Evolutionary conservation across 2,329 filamentous ascomycete genomes (phyloP).

Genomic region (Fusarium succisae): DNA sequence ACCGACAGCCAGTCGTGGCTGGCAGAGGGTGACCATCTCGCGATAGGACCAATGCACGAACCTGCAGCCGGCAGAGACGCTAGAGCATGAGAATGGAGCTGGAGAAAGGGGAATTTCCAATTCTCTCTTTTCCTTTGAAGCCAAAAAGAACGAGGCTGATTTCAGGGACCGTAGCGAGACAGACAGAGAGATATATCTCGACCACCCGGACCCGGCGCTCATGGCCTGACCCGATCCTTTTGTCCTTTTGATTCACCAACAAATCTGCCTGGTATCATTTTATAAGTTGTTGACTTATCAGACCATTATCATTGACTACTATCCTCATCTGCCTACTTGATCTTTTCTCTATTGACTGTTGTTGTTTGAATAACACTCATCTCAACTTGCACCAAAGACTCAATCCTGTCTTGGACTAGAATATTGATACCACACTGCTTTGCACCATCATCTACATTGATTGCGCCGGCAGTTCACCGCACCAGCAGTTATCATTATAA

Average conservation of each 20-base stretch:
- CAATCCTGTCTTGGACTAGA: not conserved
- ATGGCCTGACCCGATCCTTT: conserved; percentile 13
- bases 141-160: conserved; percentile 30
- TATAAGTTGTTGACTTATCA: conserved; percentile 5
- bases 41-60: conserved; percentile 38
- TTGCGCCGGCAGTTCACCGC: not conserved
- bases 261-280: not conserved
- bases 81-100: conserved; percentile 9
- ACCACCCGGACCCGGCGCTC: conserved; percentile 28
- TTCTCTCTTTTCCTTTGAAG: not conserved
- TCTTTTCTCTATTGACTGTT: conserved; percentile 21
- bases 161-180: conserved; percentile 4
- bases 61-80: conserved; percentile 19
- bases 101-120: conserved; percentile 4
- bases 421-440: conserved; percentile 22
- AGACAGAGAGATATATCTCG: conserved; percentile 45
- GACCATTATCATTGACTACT: not conserved
- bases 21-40: conserved; percentile 29
- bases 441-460: conserved; percentile 17
- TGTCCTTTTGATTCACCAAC: conserved; percentile 21
- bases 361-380: not conserved
- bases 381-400: conserved; percentile 6
- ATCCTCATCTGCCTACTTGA: not conserved
- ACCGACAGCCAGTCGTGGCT: conserved; percentile 41
- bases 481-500: not conserved